phyloP scores from a whole-genome alignment of 768 basidiomycete species.

The Tylopilus felleus region DNA sequence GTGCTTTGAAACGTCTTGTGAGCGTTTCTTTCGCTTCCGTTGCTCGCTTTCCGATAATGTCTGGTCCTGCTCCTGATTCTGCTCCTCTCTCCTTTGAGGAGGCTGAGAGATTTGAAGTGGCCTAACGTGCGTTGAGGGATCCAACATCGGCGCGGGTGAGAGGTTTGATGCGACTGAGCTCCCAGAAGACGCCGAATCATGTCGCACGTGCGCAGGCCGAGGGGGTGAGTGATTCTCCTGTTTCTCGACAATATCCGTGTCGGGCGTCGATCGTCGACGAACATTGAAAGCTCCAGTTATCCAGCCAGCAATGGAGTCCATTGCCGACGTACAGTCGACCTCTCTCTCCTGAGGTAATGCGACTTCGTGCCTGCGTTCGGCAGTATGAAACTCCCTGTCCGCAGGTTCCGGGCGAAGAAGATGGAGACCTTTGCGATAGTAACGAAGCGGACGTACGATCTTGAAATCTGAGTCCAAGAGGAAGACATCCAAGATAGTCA shows the following conservation, averaged over 20 bases:
- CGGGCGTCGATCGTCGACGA: constrained; percentile 20
- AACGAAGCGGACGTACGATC: constrained; percentile 86
- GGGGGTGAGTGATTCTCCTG: neutral
- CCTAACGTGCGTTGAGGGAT: constrained; percentile 75
- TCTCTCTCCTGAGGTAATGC: constrained; percentile 23
- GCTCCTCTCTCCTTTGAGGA: constrained; percentile 17
- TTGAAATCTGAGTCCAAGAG: constrained; percentile 84
- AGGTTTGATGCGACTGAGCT: constrained; percentile 37
- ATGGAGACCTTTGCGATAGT: constrained; percentile 82
- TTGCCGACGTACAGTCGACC: constrained; percentile 37
- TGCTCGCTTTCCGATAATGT: constrained; percentile 34
- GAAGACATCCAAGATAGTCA: constrained; percentile 92
- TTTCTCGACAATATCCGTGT: constrained; percentile 5
- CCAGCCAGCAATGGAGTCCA: constrained; percentile 47
- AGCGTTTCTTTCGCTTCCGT: constrained; percentile 45
- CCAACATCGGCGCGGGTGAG: constrained; percentile 60
- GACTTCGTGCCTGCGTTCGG: constrained; percentile 18
- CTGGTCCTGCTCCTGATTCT: constrained; percentile 19
- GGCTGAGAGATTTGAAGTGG: constrained; percentile 38
- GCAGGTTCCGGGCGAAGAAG: constrained; percentile 46
- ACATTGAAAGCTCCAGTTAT: constrained; percentile 46
- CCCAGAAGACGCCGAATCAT: constrained; percentile 28
- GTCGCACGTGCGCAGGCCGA: constrained; percentile 4
- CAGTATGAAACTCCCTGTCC: constrained; percentile 25
- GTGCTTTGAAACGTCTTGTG: constrained; percentile 78